Conservation (phyloP, 1,284 basidiomycete genomes). For the Caloboletus firmus region DNA sequence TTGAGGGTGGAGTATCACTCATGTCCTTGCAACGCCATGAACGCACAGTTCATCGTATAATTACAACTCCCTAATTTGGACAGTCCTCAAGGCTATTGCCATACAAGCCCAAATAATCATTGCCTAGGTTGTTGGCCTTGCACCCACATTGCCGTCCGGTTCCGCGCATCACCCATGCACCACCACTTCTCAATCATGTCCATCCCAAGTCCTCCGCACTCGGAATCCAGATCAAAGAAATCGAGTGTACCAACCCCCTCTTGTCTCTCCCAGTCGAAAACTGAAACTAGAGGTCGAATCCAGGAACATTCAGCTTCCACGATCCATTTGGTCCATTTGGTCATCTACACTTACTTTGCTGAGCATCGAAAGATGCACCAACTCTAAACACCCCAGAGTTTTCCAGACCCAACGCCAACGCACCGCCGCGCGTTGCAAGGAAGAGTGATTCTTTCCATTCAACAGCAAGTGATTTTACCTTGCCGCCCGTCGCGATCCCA, state of each 20-base stretch:
- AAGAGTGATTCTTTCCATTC: conserved; percentile 80
- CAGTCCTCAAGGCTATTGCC: conserved; percentile 1
- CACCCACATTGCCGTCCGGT: conserved; percentile 70
- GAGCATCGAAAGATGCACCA: conserved; percentile 79
- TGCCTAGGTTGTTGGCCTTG: conserved; percentile 49
- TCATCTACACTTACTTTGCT: conserved; percentile 65
- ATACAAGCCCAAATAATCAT: conserved; percentile 26
- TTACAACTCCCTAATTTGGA: conserved; percentile 3
- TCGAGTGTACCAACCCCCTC: conserved; percentile 69
- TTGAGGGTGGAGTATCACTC: conserved; percentile 29
- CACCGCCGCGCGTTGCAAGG: conserved; percentile 77
- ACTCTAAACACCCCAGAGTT: conserved; percentile 56
- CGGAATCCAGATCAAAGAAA: conserved; percentile 54
- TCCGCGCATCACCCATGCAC: conserved; percentile 72
- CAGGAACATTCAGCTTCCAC: neutral
- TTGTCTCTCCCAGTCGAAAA: conserved; percentile 57
- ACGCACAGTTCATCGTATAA: neutral
- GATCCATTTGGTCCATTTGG: neutral
- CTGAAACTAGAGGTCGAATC: conserved; percentile 42
- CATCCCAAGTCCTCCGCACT: conserved; percentile 36
- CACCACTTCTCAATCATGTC: conserved; percentile 85
- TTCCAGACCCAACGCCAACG: conserved; percentile 59
- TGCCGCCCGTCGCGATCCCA: neutral
- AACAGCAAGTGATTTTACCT: conserved; percentile 43
- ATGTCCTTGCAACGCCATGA: conserved; percentile 15